Conservation (phyloP, 768 basidiomycete genomes). For the Naematelia encephala region DNA sequence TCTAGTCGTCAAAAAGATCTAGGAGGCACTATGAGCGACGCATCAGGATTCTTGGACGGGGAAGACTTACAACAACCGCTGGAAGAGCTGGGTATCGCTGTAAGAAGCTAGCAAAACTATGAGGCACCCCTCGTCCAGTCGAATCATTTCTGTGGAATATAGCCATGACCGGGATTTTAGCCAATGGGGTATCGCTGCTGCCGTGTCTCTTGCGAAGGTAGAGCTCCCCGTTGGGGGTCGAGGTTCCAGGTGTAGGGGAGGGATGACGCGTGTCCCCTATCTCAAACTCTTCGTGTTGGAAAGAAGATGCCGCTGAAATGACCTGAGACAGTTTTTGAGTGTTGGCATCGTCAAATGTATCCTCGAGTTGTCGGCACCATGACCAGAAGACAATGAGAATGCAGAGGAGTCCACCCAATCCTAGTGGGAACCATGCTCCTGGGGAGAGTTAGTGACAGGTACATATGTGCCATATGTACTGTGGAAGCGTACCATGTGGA, state of each 20-base stretch:
- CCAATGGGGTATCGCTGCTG: slow-evolving; percentile 44
- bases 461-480: too few relatives aligned
- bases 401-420: slow-evolving; percentile 58
- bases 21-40: neutral
- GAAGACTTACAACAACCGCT: slow-evolving; percentile 58
- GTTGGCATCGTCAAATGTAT: slow-evolving; percentile 58
- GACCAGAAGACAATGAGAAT: slow-evolving; percentile 64
- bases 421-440: slow-evolving; percentile 69
- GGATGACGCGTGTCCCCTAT: too few relatives aligned
- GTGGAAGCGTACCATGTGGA: slow-evolving; percentile 60
- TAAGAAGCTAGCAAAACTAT: slow-evolving; percentile 12
- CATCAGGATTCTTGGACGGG: neutral
- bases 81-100: slow-evolving; percentile 68
- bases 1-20: slow-evolving; percentile 65
- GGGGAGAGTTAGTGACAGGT: too few relatives aligned
- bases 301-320: neutral
- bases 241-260: neutral
- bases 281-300: neutral
- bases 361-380: slow-evolving; percentile 62
- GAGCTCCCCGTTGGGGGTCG: slow-evolving; percentile 10
- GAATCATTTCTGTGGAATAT: slow-evolving; percentile 59
- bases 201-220: slow-evolving; percentile 36
- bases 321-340: slow-evolving; percentile 58
- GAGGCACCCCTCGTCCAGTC: slow-evolving; percentile 49
- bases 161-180: slow-evolving; percentile 58